These are phyloP conservation scores for Chlorella sorokiniana DNA, from an alignment of 139 green algal genomes.

Conservation along the genomic window DNA sequence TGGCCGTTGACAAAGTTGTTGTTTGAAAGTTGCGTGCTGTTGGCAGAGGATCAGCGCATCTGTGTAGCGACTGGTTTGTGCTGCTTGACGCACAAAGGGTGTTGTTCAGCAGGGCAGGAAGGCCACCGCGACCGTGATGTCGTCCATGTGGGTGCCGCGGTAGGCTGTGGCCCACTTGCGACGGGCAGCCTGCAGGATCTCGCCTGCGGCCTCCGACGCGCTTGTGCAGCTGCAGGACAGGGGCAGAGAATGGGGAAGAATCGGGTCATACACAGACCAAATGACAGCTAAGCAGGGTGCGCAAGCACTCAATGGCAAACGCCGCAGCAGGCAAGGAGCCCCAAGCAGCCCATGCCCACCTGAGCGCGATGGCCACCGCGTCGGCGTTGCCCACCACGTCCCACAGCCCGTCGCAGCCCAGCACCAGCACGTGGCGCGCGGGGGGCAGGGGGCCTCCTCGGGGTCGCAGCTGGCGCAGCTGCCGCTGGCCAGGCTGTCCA, in stretches of 20 bases:
- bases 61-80: no score
- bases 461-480: neutral
- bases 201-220: conserved; percentile 26
- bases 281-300: no score
- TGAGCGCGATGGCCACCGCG: conserved; percentile 39
- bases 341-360: neutral
- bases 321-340: no score
- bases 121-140: conserved; percentile 50
- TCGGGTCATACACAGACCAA: no score
- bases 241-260: no score
- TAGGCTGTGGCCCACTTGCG: conserved; percentile 40
- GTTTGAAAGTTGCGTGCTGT: no score
- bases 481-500: conserved; percentile 9
- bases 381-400: conserved; percentile 38
- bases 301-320: neutral
- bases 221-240: neutral
- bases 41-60: no score
- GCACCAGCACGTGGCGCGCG: conserved; percentile 34
- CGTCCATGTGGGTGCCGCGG: conserved; percentile 33
- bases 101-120: conserved; percentile 35
- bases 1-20: no score
- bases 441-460: neutral
- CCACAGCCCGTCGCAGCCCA: conserved; percentile 50
- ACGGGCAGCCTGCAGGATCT: conserved; percentile 26
- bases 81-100: no score